A percentile compares a stretch with the other conserved stretches of the same genome.
These are phyloP conservation scores for Aspergillus hortae DNA, from an alignment of 2,329 filamentous ascomycete species.

Conservation along the genomic window DNA sequence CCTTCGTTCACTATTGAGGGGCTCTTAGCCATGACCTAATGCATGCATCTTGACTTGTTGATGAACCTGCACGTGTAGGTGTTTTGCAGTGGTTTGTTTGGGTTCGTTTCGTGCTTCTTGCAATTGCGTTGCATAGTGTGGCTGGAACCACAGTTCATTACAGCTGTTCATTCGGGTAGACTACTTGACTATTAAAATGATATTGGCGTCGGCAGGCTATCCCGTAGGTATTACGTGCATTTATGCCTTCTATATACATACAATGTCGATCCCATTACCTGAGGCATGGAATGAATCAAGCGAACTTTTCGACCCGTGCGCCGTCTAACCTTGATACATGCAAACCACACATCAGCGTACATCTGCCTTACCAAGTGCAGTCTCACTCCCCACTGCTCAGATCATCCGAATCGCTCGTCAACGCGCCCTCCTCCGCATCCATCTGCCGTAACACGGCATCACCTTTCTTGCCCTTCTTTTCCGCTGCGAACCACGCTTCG, in stretches of 20 bases:
- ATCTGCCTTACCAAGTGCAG: background rate
- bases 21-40: too few species aligned
- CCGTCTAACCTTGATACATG: background rate
- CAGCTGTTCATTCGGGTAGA: background rate
- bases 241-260: background rate
- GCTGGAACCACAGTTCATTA: background rate
- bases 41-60: too few species aligned
- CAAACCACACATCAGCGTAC: background rate
- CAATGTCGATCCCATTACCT: background rate
- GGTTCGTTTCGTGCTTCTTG: too few species aligned
- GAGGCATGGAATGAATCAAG: too few species aligned
- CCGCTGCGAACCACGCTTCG: slow-evolving; percentile 44
- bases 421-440: slow-evolving; percentile 31
- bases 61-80: too few species aligned
- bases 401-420: slow-evolving; percentile 36
- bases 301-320: background rate
- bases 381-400: slow-evolving; percentile 29
- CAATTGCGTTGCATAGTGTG: background rate
- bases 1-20: too few species aligned
- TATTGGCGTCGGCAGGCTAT: too few species aligned
- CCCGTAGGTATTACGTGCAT: too few species aligned
- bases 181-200: too few species aligned
- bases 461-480: slow-evolving; percentile 42
- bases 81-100: too few species aligned
- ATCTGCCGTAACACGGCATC: slow-evolving; percentile 37